Evolutionary conservation across 495 filamentous ascomycete genomes (phyloP).

Genomic region (Usnea hakonensis): DNA sequence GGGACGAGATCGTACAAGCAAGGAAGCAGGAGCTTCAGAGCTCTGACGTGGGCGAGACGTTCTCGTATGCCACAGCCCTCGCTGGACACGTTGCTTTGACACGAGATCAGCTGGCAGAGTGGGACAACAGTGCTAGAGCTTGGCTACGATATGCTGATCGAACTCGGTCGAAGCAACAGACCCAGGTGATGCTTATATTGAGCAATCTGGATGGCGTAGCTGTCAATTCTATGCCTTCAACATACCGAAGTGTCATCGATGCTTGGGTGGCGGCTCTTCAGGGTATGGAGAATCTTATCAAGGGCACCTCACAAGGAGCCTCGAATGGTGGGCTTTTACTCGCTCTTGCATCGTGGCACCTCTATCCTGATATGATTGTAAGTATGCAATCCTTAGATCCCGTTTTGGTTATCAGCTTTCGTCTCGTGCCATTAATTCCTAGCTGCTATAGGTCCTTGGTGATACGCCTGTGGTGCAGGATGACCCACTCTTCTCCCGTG

Average conservation of each 20-base stretch:
- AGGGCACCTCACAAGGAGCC: slow-evolving; percentile 23
- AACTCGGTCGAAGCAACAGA: slow-evolving; percentile 24
- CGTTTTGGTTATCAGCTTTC: slow-evolving; percentile 11
- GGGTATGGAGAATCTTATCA: slow-evolving; percentile 26
- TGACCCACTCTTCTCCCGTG: neutral
- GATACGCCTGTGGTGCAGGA: neutral
- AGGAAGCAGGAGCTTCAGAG: neutral
- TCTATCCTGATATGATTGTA: slow-evolving; percentile 33
- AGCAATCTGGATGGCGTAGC: slow-evolving; percentile 29
- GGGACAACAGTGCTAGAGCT: slow-evolving; percentile 33
- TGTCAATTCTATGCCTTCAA: slow-evolving; percentile 13
- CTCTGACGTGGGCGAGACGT: neutral
- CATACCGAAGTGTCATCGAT: slow-evolving; percentile 22
- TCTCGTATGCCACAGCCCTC: neutral
- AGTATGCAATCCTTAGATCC: slow-evolving; percentile 7
- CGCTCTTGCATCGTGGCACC: slow-evolving; percentile 35
- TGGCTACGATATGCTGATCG: slow-evolving; percentile 32
- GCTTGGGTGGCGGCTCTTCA: slow-evolving; percentile 15
- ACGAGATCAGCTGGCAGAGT: slow-evolving; percentile 25
- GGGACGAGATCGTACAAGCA: slow-evolving; percentile 20
- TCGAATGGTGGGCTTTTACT: slow-evolving; percentile 27
- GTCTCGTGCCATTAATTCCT: neutral
- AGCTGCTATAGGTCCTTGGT: neutral
- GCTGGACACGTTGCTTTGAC: neutral
- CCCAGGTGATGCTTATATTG: slow-evolving; percentile 31